These are phyloP conservation scores for Ocimum tenuiflorum DNA, from an alignment of 257 asterid species.

Conservation along the genomic window DNA sequence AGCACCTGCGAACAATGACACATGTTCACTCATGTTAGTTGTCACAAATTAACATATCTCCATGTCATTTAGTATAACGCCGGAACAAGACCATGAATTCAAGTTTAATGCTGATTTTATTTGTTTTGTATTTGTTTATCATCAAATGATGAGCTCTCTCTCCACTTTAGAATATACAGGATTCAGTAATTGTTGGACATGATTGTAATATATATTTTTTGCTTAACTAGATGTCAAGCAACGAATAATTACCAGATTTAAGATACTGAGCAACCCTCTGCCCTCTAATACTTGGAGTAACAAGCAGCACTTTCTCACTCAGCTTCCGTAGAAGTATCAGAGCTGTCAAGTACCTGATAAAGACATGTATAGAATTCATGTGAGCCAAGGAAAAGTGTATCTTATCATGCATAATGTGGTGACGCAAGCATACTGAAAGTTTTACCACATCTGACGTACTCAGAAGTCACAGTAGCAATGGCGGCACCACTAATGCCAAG, in stretches of 20 bases:
- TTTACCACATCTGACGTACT: slow-evolving; percentile 94
- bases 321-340: slow-evolving; percentile 73
- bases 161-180: slow-evolving; percentile 2
- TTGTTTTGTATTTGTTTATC: slow-evolving; percentile 5
- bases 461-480: slow-evolving; percentile 84
- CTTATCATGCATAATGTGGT: slow-evolving; percentile 7
- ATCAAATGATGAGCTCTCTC: slow-evolving; percentile 6
- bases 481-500: slow-evolving; percentile 91
- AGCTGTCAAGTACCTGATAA: slow-evolving; percentile 73
- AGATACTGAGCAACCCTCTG: slow-evolving; percentile 64
- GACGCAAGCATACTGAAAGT: slow-evolving; percentile 34
- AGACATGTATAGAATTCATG: slow-evolving; percentile 9
- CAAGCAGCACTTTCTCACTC: slow-evolving; percentile 55
- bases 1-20: slow-evolving; percentile 51
- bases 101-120: background rate
- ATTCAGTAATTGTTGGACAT: background rate
- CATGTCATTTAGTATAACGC: background rate
- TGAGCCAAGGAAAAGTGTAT: background rate
- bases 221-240: background rate
- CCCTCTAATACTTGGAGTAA: slow-evolving; percentile 56
- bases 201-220: background rate
- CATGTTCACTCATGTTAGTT: slow-evolving; percentile 6
- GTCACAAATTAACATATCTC: background rate
- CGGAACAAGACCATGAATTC: background rate
- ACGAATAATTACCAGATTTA: slow-evolving; percentile 51